A percentile compares a stretch with the other conserved stretches of the same genome.
These are phyloP conservation scores for Ophiostoma pallidulum DNA, from an alignment of 2,329 filamentous ascomycete species.

Conservation along the genomic window DNA sequence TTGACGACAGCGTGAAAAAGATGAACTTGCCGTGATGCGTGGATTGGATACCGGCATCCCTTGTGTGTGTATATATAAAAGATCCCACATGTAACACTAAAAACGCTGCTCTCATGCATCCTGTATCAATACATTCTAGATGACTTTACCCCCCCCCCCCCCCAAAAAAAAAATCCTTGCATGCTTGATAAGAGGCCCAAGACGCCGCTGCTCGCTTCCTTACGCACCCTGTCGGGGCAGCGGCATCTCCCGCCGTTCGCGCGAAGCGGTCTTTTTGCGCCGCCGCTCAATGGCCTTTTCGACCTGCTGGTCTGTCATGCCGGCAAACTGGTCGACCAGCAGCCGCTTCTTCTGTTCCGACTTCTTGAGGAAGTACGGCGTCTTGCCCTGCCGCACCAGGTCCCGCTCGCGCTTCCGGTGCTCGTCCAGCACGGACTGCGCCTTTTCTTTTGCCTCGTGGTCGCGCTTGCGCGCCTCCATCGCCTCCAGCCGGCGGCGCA, in stretches of 20 bases:
- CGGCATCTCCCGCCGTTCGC: constrained; percentile 73
- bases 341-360: constrained; percentile 83
- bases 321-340: constrained; percentile 67
- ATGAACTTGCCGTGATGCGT: constrained; percentile 19
- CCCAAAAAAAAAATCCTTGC: no score
- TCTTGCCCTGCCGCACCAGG: constrained; percentile 77
- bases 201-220: no score
- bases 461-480: constrained; percentile 73
- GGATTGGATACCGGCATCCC: no score
- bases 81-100: background rate
- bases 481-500: constrained; percentile 65
- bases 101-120: background rate
- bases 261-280: constrained; percentile 78
- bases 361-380: constrained; percentile 87
- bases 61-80: constrained; percentile 5
- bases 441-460: constrained; percentile 57
- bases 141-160: background rate
- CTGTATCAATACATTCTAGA: background rate
- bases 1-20: constrained; percentile 46
- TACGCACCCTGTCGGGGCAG: constrained; percentile 34
- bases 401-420: constrained; percentile 80
- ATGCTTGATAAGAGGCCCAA: no score
- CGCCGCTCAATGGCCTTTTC: constrained; percentile 77
- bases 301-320: constrained; percentile 76
- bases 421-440: constrained; percentile 58